Base-by-base conservation (phyloP, 2,329 filamentous ascomycete genomes). In the Pseudogymnoascus sp. region DNA sequence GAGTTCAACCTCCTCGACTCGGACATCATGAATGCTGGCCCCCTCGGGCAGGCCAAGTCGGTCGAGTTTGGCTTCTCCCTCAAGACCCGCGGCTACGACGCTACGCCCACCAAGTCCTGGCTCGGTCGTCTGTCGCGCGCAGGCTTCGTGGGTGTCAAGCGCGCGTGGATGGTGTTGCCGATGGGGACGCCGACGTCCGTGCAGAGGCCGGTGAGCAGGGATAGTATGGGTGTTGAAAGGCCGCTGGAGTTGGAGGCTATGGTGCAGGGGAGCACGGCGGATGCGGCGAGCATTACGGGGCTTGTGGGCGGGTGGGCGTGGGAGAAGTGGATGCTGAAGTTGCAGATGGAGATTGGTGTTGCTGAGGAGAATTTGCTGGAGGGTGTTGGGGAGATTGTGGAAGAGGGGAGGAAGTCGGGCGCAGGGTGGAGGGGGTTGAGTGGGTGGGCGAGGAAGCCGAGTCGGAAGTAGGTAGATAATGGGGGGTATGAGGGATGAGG, bases 241-340 rank as follows among this genome's bases (percentile, higher is more conserved):
- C 78, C 78, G 10, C 76, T 81, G 64, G 79, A 82, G 67, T 78
- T 85, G 67, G 86, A 90, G 65, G 86, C 87, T 16, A 81, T 84
- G 72, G 78, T 85, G 0, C 74, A 75, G n/a, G 89, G 89, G 6
- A 89, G 83, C 69, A 91, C 89, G 0, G 83, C 86, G 59, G 84
- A 86, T 71, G 84, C 87, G 12, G 90, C 90, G 1, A 86, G 83
- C 68, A 80, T 96, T 67, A 89, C 90, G 11, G 92, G 92, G 19
- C 77, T 97, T 41, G 85, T 93, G 0, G 94, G 91, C 4, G 87
- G 89, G 26, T 94, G 92, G 87, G 87, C 87, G 73, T 99, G 92
- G 93, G 94, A 99, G 81, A 89, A 91, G 73, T 99, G 94, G 94
- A 83, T 97, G 74, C 78, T 97, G 68, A 90, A 91, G 71, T 83